phyloP scores from a whole-genome alignment of 108 stramenopile genomes.

The Poteriospumella lacustris region DNA sequence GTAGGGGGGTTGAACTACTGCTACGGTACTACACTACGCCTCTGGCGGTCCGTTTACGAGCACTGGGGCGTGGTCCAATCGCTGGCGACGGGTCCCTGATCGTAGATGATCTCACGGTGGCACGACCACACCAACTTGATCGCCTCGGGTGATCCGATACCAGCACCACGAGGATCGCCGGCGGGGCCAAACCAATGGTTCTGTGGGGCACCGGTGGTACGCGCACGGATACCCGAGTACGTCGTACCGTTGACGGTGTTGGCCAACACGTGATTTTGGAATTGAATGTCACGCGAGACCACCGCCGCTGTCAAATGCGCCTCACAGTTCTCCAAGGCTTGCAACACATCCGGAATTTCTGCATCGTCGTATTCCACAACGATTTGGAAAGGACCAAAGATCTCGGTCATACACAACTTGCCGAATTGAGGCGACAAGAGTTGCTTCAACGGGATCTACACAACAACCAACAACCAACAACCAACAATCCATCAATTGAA shows the following conservation, averaged over 20 bases:
- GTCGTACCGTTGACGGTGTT: conserved; percentile 96
- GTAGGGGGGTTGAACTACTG: background rate
- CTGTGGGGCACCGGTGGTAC: conserved; percentile 97
- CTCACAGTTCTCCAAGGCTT: conserved; percentile 82
- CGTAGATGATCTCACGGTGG: conserved; percentile 92
- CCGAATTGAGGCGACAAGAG: conserved; percentile 73
- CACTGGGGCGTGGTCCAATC: conserved; percentile 41
- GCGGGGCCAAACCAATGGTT: conserved; percentile 99
- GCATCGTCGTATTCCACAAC: conserved; percentile 61
- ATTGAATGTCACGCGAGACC: conserved; percentile 81
- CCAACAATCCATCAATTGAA: background rate
- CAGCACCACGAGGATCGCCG: conserved; percentile 79
- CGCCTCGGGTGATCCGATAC: conserved; percentile 94
- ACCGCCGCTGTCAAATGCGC: conserved; percentile 95
- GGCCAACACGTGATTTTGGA: conserved; percentile 72
- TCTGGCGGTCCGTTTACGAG: conserved; percentile 33
- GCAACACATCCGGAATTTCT: conserved; percentile 66
- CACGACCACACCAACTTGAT: conserved; percentile 94
- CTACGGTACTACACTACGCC: too few species aligned
- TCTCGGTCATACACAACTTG: conserved; percentile 70
- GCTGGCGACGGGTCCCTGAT: conserved; percentile 54
- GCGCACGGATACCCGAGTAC: conserved; percentile 83
- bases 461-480: background rate
- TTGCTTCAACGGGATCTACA: conserved; percentile 77
- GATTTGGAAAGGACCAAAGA: conserved; percentile 83